phyloP scores from a whole-genome alignment of 345 rosid genomes.

The Viola odorata region DNA sequence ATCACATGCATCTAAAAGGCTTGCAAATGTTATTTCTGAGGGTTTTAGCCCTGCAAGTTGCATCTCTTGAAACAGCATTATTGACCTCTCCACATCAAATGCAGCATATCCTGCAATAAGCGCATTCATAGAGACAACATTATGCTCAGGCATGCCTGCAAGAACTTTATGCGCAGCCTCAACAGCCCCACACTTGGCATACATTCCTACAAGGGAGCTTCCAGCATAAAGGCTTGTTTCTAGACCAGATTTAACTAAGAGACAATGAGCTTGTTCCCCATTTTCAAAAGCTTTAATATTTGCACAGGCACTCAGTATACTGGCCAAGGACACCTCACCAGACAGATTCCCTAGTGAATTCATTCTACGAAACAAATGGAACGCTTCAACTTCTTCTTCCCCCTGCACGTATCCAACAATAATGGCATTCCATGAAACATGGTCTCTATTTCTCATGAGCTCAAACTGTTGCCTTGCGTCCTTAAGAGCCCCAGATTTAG shows the following conservation, averaged over 20 bases:
- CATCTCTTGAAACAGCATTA: conserved; percentile 54
- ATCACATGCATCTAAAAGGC: conserved; percentile 76
- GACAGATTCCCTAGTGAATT: conserved; percentile 42
- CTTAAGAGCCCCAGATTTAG: conserved; percentile 61
- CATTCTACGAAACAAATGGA: conserved; percentile 61
- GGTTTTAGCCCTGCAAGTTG: conserved; percentile 49
- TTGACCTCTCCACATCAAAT: conserved; percentile 45
- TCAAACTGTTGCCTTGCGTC: conserved; percentile 78
- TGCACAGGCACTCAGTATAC: conserved; percentile 78
- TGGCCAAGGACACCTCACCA: conserved; percentile 75
- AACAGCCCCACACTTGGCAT: conserved; percentile 58
- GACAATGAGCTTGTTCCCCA: conserved; percentile 66
- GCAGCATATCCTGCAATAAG: conserved; percentile 71
- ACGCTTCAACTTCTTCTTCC: conserved; percentile 63
- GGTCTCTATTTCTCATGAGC: conserved; percentile 44
- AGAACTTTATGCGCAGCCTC: conserved; percentile 43
- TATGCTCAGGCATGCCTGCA: conserved; percentile 48
- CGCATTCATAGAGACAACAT: conserved; percentile 79
- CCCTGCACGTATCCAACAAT: conserved; percentile 83
- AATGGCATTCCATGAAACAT: conserved; percentile 88
- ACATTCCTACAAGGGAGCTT: conserved; percentile 89
- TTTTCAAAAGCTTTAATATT: conserved; percentile 46
- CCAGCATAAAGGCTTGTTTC: conserved; percentile 74
- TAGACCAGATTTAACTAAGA: conserved; percentile 58
- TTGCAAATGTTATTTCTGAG: conserved; percentile 65